These are phyloP conservation scores for Fusarium sp. DNA, from an alignment of 2,329 filamentous ascomycete genomes.

Conservation along the genomic window DNA sequence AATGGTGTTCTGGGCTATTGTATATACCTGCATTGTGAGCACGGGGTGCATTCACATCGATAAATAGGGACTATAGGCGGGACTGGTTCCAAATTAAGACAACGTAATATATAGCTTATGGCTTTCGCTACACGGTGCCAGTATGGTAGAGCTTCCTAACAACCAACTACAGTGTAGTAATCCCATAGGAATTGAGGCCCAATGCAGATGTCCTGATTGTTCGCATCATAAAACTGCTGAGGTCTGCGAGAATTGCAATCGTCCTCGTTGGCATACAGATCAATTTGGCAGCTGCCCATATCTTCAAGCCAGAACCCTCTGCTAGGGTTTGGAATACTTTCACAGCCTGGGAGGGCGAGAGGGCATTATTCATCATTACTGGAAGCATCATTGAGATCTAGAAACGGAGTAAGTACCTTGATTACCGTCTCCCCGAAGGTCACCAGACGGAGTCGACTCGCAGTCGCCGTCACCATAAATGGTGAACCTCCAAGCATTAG, in stretches of 20 bases:
- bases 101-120: not conserved
- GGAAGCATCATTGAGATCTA: not conserved
- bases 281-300: not conserved
- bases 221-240: not conserved
- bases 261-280: not conserved
- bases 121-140: not conserved
- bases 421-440: not conserved
- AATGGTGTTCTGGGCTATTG: not conserved
- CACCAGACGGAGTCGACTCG: not conserved
- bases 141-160: not conserved
- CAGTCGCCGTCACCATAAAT: not conserved
- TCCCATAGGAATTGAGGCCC: not conserved
- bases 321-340: not conserved
- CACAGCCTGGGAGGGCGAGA: not conserved
- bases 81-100: not conserved
- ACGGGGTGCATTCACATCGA: fast-evolving
- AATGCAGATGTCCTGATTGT: not conserved
- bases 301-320: not conserved
- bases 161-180: not conserved
- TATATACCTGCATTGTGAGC: not conserved
- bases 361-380: not conserved
- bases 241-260: not conserved
- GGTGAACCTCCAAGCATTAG: not conserved
- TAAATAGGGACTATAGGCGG: too few species aligned
- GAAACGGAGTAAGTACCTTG: not conserved